Percentiles rank a stretch among this genome's conserved stretches.
phyloP scores from a whole-genome alignment of 169 alveolate genomes.

The Plasmodium inui region DNA sequence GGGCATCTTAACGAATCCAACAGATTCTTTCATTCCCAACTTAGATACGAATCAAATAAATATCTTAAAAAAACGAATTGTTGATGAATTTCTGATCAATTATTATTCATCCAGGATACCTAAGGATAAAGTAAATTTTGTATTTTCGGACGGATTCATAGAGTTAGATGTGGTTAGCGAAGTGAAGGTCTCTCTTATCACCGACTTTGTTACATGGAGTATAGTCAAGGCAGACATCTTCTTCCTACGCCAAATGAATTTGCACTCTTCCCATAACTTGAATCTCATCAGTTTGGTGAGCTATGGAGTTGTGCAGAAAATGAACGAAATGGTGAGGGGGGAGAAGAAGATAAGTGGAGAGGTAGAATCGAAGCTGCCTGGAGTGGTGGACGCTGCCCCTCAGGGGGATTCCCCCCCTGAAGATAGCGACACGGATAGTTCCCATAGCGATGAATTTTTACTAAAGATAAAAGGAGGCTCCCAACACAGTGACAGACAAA shows the following conservation, averaged over 20 bases:
- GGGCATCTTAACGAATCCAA: slow-evolving; percentile 8
- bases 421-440: background rate
- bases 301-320: slow-evolving; percentile 13
- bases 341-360: too few relatives aligned
- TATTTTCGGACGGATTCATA: slow-evolving; percentile 28
- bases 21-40: slow-evolving; percentile 12
- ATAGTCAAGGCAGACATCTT: slow-evolving; percentile 20
- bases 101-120: slow-evolving; percentile 52
- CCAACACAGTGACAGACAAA: background rate
- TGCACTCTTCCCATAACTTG: slow-evolving; percentile 18
- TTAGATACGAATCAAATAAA: slow-evolving; percentile 7
- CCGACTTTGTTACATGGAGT: slow-evolving; percentile 47
- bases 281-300: slow-evolving; percentile 12
- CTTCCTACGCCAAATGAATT: slow-evolving; percentile 14
- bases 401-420: background rate
- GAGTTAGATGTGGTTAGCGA: slow-evolving; percentile 47
- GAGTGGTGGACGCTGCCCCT: background rate
- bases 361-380: too few relatives aligned
- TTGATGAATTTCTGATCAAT: slow-evolving; percentile 51
- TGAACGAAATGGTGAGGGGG: background rate
- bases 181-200: slow-evolving; percentile 30
- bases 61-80: slow-evolving; percentile 39
- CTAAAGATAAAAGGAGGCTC: background rate
- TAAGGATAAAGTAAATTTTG: slow-evolving; percentile 51
- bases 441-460: background rate